Evolutionary conservation across 2,329 filamentous ascomycete genomes (phyloP), one percentile per base, ranked within the genome.

Genomic region (Colletotrichum sp.): DNA sequence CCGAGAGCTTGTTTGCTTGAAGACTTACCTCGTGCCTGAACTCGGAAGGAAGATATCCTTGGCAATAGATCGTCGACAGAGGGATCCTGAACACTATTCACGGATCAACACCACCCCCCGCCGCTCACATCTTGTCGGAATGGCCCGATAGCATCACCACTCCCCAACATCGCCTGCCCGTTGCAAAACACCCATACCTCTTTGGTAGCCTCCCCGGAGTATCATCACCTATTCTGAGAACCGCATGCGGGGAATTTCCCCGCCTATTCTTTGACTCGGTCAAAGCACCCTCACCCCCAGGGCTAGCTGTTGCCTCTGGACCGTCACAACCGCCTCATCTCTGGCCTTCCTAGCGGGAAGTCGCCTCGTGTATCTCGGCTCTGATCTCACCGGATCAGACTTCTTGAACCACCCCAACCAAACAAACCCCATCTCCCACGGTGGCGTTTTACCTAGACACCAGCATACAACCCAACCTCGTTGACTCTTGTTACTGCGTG

Each of bases 171-270:
- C 63, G 43, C 24, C 56, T 32, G 21, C 34, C 26, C 24, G 43
- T 61, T 32, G 32, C 64, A 52, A 70, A 74, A 72, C 74, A 76
- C 48, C 66, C 65, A 52, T 75, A 77, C 76, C 76, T 74, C 43
- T 71, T 65, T 76, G 71, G 74, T 74, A 77, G 55, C 67, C 69
- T 73, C 66, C 67, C 67, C 63, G 66, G 56, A 73, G 67, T 71
- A 74, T 63, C 73, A 68, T 74, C 65, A 34, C 34, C 59, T 38
- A 65, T 69, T 66, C 64, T 77, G 74, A 76, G 72, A 76, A 55
- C 76, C 76, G 76, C 76, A 77, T 77, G 76, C 76, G 76, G 76
- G 76, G 76, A 77, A 72, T 72, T 77, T 76, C 76, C 76, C 76
- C 76, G 76, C 76, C 67, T 70, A 74, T 38, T 74, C 74, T 73